Evolutionary conservation across 208 protist genomes (phyloP).

Genomic region (Entamoeba dispar): DNA sequence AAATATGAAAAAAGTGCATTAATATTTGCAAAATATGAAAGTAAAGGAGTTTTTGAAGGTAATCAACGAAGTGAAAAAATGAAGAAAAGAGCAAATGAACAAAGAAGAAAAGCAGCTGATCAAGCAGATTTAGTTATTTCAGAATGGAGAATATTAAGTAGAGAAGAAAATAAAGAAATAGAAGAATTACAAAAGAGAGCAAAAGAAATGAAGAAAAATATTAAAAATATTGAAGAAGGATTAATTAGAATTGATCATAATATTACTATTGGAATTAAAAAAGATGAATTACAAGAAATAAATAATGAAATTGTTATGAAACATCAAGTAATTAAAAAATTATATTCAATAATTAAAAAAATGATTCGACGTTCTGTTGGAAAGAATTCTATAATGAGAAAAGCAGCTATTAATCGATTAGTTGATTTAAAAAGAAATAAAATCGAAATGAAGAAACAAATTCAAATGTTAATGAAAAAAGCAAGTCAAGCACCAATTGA

Average conservation of each 20-base stretch:
- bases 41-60: neutral
- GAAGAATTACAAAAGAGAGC: neutral
- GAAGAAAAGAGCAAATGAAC: neutral
- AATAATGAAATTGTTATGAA: neutral
- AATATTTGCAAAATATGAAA: neutral
- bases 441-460: neutral
- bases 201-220: neutral
- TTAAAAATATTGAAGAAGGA: neutral
- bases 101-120: neutral
- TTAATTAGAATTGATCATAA: neutral
- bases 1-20: neutral
- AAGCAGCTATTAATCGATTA: neutral
- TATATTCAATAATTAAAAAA: neutral
- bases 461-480: neutral
- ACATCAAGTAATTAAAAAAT: neutral
- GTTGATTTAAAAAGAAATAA: neutral
- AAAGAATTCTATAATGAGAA: neutral
- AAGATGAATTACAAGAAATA: neutral
- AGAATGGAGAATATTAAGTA: neutral
- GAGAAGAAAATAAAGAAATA: neutral
- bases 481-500: neutral
- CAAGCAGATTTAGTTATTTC: neutral
- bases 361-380: neutral
- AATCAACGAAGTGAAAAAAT: neutral
- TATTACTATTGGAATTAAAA: neutral